Evolutionary conservation across 768 basidiomycete species (phyloP).

Genomic region (Rhodocollybia butyracea): DNA sequence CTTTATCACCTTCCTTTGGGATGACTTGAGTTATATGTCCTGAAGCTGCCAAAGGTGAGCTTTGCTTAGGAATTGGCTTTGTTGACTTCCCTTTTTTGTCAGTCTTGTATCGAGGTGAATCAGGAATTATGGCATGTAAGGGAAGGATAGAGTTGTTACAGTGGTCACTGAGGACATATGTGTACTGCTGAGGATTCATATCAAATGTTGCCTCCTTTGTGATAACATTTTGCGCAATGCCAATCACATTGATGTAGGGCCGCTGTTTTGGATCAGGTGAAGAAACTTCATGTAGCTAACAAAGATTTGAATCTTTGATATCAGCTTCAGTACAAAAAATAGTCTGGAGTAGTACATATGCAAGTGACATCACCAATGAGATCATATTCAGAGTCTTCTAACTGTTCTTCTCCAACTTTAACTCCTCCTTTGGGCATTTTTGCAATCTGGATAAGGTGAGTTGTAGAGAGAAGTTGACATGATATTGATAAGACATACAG

Average conservation of each 20-base stretch:
- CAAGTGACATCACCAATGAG: background rate
- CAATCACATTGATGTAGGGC: background rate
- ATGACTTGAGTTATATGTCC: slow-evolving; percentile 3
- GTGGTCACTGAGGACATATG: background rate
- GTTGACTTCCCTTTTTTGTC: background rate
- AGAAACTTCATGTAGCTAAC: background rate
- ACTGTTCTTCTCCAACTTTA: background rate
- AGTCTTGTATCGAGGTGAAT: background rate
- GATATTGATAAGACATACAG: background rate
- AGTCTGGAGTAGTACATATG: background rate
- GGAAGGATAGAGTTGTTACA: background rate
- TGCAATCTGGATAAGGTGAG: background rate
- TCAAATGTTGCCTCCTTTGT: background rate
- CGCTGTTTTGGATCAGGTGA: background rate
- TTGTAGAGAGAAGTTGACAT: background rate
- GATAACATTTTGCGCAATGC: background rate
- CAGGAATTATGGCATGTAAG: slow-evolving; percentile 2
- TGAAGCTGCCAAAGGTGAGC: background rate
- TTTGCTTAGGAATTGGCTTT: slow-evolving; percentile 1
- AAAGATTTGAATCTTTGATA: no score
- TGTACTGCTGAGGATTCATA: background rate
- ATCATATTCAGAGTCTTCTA: slow-evolving; percentile 2
- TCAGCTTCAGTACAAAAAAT: background rate
- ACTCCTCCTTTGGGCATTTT: background rate
- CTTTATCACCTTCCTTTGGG: background rate